Evolutionary conservation across 306 rosid genomes (phyloP), one percentile per base, ranked within the genome.

Genomic region (Pyrus communis): DNA sequence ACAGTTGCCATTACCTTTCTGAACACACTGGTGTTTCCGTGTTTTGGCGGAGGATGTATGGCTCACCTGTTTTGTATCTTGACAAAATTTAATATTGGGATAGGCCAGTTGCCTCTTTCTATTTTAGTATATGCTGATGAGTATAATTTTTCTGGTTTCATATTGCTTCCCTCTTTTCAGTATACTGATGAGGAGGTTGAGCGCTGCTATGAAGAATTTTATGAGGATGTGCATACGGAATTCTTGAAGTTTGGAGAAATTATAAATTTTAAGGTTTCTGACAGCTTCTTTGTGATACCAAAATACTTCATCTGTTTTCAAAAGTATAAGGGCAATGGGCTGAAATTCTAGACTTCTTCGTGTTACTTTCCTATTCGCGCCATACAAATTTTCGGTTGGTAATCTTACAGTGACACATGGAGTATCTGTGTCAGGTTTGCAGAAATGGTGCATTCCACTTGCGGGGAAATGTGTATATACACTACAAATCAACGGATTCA

Each of bases 221-320:
- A 92, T 42, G 96, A 92, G 77, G 98, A 95, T 84, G 98, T 95
- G 84, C 98, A 95, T 85, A 95, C 96, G n/a, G 97, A 95, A 84
- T 92, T 95, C 83, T 85, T 86, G 82, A 95, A 90, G 85, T 92
- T 87, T 75, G 98, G 98, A 61, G 96, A 95, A 89, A 92, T 95
- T 83, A 84, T 90, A 69, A 95, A 92, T 89, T 95, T 95, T 85
- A 95, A 95, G 98, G 98, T 95, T 82, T 65, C 80, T 78, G 54
- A 76, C 76, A 84, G 69, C 83, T 72, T 69, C 71, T 57, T 76
- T 73, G 52, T 70, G 60, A 7, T 40, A 22, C 25, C 67, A 21
- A 12, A 52, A 22, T 63, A 27, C 21, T 25, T 38, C 21, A 14
- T 46, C 7, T 46, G 52, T 46, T 46, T 46, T 46, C 18, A 13